Conservation (phyloP, 148 eudicot species). For the Pouteria glomerata region DNA sequence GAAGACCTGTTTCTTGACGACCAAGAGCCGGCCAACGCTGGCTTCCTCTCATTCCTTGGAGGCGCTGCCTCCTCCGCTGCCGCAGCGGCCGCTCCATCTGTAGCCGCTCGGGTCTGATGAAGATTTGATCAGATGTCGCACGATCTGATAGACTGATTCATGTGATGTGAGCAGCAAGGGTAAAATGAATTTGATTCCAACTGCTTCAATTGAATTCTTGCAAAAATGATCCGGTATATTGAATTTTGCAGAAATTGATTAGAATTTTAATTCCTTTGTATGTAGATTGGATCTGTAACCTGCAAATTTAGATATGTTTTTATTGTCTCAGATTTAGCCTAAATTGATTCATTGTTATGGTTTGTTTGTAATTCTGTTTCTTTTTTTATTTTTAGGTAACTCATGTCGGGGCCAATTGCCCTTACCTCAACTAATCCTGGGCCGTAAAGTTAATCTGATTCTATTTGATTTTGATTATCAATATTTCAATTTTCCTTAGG, state of each 20-base stretch:
- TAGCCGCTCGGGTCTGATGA: conserved; percentile 9
- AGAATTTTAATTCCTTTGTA: too few relatives aligned
- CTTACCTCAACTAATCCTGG: too few relatives aligned
- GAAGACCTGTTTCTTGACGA: conserved; percentile 78
- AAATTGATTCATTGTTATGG: neutral
- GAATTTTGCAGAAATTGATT: too few relatives aligned
- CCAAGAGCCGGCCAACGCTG: conserved; percentile 44
- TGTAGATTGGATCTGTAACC: neutral
- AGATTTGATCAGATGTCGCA: conserved; percentile 10
- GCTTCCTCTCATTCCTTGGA: conserved; percentile 65
- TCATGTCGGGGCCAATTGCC: too few relatives aligned
- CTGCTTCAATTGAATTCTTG: neutral
- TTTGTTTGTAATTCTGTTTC: neutral
- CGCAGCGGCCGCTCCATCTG: conserved; percentile 37
- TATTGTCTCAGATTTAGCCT: neutral
- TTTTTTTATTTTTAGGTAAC: too few relatives aligned
- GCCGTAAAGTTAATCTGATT: too few relatives aligned
- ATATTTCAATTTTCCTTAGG: neutral
- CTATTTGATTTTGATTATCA: neutral
- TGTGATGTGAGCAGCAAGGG: neutral
- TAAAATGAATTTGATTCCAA: conserved; percentile 1
- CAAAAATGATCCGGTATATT: too few relatives aligned
- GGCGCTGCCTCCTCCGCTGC: conserved; percentile 65
- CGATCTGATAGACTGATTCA: too few relatives aligned
- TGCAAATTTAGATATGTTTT: neutral